A percentile compares a stretch with the other conserved stretches of the same genome.
phyloP scores from a whole-genome alignment of 2,329 filamentous ascomycete genomes.

The Botrytis hyacinthi region DNA sequence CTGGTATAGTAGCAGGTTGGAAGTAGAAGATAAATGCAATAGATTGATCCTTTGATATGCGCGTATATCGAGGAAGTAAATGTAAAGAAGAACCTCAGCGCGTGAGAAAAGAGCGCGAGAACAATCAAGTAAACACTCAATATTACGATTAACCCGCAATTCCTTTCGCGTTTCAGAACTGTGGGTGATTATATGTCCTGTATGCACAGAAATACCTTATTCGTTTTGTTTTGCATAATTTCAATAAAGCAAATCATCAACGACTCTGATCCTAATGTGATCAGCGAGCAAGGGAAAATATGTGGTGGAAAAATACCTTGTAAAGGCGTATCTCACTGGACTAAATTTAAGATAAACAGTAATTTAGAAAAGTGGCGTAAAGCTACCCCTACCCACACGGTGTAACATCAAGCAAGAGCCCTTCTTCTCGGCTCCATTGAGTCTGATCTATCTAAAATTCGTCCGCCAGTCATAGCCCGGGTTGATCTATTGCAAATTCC shows the following conservation, averaged over 20 bases:
- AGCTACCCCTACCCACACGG: no score
- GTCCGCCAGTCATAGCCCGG: no score
- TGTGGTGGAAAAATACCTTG: no score
- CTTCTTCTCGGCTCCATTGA: no score
- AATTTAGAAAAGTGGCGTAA: no score
- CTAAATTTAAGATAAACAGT: no score
- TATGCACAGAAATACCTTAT: neutral
- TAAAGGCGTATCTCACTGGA: no score
- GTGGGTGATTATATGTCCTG: neutral
- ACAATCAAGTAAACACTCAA: neutral
- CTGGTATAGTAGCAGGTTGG: neutral
- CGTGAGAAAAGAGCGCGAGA: neutral
- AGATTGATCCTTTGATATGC: neutral
- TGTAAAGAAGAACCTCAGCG: neutral
- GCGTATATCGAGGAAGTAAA: neutral
- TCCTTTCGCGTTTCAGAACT: neutral
- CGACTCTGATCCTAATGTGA: neutral
- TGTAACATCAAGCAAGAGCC: no score
- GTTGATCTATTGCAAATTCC: neutral
- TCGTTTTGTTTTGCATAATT: neutral
- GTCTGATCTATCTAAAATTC: no score
- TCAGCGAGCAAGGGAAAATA: no score
- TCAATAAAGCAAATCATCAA: neutral
- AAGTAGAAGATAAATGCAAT: neutral
- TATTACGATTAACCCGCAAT: neutral